phyloP scores from a whole-genome alignment of 768 basidiomycete species.

The Suillus cothurnatus region DNA sequence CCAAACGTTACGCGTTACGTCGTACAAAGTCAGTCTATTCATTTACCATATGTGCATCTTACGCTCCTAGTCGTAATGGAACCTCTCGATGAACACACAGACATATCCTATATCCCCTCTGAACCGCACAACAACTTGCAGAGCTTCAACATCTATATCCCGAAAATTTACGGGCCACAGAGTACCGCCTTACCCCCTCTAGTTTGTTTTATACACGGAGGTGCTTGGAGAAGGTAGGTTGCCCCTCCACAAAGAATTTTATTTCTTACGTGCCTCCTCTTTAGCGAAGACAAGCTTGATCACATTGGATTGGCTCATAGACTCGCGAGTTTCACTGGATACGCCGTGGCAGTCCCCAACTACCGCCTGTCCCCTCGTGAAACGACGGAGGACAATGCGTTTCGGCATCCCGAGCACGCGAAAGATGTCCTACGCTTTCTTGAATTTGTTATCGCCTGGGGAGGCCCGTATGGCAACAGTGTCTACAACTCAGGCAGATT shows the following conservation, averaged over 20 bases:
- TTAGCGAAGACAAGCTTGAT: conserved; percentile 73
- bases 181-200: conserved; percentile 40
- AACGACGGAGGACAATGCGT: conserved; percentile 35
- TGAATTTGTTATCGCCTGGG: conserved; percentile 54
- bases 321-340: conserved; percentile 51
- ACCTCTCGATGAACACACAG: conserved; percentile 14
- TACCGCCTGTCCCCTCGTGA: conserved; percentile 66
- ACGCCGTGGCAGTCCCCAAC: conserved; percentile 71
- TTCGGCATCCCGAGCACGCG: conserved; percentile 73
- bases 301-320: conserved; percentile 54
- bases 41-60: background rate
- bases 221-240: conserved; percentile 79
- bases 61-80: conserved; percentile 8
- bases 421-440: conserved; percentile 66
- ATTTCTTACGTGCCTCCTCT: conserved; percentile 8
- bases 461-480: conserved; percentile 13
- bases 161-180: conserved; percentile 23
- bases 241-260: background rate
- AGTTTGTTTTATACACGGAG: conserved; percentile 79
- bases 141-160: conserved; percentile 59
- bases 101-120: conserved; percentile 39
- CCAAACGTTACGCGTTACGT: too few relatives aligned
- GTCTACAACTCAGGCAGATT: conserved; percentile 45
- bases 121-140: conserved; percentile 36
- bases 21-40: background rate